These are phyloP conservation scores for Taphrina betulina DNA, from an alignment of 1,139 yeast genomes.

Conservation along the genomic window DNA sequence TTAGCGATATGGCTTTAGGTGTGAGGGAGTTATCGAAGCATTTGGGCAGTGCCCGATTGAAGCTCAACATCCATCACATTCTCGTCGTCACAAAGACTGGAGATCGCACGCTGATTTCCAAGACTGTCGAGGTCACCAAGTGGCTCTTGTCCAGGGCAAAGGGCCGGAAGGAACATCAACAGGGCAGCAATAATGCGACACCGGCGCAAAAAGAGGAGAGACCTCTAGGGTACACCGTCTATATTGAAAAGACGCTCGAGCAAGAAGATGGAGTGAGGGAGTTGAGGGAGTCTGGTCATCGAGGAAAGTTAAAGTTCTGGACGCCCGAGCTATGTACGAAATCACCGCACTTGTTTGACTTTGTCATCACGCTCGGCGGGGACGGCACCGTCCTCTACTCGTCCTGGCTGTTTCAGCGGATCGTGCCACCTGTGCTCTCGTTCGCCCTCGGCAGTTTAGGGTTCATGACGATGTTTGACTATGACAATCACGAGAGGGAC, in stretches of 20 bases:
- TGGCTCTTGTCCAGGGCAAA: conserved; percentile 50
- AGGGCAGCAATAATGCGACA: neutral
- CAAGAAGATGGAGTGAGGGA: conserved; percentile 25
- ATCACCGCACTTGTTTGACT: conserved; percentile 56
- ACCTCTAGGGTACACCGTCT: conserved; percentile 33
- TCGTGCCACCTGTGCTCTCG: conserved; percentile 80
- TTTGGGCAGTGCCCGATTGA: conserved; percentile 51
- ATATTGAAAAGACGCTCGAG: conserved; percentile 36
- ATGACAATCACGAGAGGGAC: conserved; percentile 54
- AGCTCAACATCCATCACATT: conserved; percentile 58
- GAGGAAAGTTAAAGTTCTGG: conserved; percentile 57
- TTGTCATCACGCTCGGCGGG: conserved; percentile 67
- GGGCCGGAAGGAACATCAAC: conserved; percentile 4
- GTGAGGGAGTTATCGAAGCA: conserved; percentile 48
- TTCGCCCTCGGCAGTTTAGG: conserved; percentile 84
- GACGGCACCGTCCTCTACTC: conserved; percentile 85
- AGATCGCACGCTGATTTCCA: conserved; percentile 57
- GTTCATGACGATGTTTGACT: conserved; percentile 75
- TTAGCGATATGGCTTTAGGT: conserved; percentile 48
- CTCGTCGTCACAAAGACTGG: conserved; percentile 70
- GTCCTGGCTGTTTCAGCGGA: conserved; percentile 58
- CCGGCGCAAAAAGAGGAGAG: conserved; percentile 3
- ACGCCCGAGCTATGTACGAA: conserved; percentile 52
- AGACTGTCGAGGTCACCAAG: conserved; percentile 58
- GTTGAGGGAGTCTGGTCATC: neutral